phyloP scores from a whole-genome alignment of 2,329 filamentous ascomycete genomes.

The Xylaria sp. region DNA sequence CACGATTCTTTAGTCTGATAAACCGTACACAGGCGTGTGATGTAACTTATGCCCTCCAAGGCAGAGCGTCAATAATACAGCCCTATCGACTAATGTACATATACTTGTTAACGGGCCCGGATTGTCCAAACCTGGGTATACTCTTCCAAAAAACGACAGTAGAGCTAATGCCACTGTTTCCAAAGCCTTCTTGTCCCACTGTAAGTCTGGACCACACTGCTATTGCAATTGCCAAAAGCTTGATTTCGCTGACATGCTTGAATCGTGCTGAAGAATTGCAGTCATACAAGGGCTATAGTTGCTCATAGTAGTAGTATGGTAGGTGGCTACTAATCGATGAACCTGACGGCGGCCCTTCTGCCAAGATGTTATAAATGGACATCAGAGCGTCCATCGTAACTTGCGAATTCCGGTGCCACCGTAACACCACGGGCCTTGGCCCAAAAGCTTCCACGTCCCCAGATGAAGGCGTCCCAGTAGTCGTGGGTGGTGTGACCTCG shows the following conservation, averaged over 20 bases:
- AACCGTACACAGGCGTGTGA: not conserved
- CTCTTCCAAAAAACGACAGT: not conserved
- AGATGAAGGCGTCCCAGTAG: constrained; percentile 18
- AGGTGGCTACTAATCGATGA: not conserved
- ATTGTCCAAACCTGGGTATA: not conserved
- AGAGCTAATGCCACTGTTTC: not conserved
- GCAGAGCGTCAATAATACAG: not conserved
- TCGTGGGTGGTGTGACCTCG: constrained; percentile 19
- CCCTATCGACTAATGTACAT: not conserved
- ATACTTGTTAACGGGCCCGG: not conserved
- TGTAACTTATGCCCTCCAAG: not conserved
- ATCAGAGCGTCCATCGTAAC: constrained; percentile 29
- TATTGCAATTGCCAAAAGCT: not conserved
- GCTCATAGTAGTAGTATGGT: not conserved
- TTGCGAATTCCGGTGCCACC: constrained; percentile 15
- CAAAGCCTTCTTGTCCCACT: not conserved
- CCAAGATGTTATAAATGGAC: constrained; percentile 34
- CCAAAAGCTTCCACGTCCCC: constrained; percentile 29
- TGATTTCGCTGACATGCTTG: not conserved
- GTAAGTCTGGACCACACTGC: constrained; percentile 1
- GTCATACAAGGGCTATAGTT: not conserved
- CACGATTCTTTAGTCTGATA: not conserved
- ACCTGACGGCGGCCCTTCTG: constrained; percentile 20
- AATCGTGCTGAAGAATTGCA: too few species aligned
- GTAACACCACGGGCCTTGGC: constrained; percentile 27